phyloP scores from a whole-genome alignment of 208 protist species.

The Acanthamoeba royreba region DNA sequence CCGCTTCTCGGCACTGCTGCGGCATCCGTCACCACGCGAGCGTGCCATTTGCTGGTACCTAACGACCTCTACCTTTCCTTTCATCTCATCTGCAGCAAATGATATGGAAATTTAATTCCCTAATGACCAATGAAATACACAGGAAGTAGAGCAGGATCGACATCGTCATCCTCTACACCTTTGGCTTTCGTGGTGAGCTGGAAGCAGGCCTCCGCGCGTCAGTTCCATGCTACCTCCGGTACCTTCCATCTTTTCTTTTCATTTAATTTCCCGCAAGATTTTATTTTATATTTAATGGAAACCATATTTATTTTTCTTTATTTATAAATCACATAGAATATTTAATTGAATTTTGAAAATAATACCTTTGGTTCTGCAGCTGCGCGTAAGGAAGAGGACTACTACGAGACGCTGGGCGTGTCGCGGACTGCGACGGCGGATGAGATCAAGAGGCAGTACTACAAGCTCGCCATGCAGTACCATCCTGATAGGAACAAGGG shows the following conservation, averaged over 20 bases:
- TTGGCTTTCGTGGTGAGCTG: not conserved
- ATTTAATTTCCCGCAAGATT: too few species aligned
- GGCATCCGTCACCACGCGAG: not conserved
- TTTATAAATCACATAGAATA: not conserved
- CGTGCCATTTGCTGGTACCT: not conserved
- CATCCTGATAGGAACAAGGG: conserved; percentile 65
- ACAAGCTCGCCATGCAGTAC: conserved; percentile 63
- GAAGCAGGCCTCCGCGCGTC: not conserved
- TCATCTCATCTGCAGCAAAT: too few species aligned
- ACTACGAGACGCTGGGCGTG: conserved; percentile 70
- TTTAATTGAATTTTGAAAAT: too few species aligned
- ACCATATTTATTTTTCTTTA: not conserved
- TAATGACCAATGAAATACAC: too few species aligned
- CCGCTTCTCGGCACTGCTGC: not conserved
- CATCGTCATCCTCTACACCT: not conserved
- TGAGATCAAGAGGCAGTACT: conserved; percentile 73
- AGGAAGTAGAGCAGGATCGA: not conserved
- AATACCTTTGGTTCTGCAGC: too few species aligned
- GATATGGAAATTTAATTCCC: too few species aligned
- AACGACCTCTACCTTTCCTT: not conserved
- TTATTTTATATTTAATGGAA: not conserved
- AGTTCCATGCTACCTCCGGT: not conserved
- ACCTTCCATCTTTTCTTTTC: not conserved
- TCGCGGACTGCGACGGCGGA: conserved; percentile 34
- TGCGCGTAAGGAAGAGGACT: conserved; percentile 52